phyloP scores from a whole-genome alignment of 164 flowering plant species.

The Santalum album region DNA sequence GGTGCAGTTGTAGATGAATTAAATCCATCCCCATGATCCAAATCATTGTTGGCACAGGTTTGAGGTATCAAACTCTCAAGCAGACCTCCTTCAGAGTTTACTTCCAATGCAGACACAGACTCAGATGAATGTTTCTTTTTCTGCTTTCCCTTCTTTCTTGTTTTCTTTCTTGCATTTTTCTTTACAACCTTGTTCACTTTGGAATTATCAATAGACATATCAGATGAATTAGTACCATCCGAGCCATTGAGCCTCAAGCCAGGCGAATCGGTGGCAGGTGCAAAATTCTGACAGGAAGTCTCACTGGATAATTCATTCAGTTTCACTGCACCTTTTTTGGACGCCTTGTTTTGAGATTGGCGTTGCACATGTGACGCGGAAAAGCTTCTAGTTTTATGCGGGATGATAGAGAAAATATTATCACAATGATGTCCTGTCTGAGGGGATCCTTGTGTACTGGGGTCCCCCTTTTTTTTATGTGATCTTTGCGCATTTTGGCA shows the following conservation, averaged over 20 bases:
- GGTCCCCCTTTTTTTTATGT: too few relatives aligned
- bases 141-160: slow-evolving; percentile 34
- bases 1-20: slow-evolving; percentile 14
- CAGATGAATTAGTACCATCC: slow-evolving; percentile 15
- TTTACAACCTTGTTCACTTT: slow-evolving; percentile 17
- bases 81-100: slow-evolving; percentile 16
- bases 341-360: slow-evolving; percentile 15
- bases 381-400: slow-evolving; percentile 13
- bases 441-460: too few relatives aligned
- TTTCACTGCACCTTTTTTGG: slow-evolving; percentile 12
- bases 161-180: slow-evolving; percentile 28
- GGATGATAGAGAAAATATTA: slow-evolving; percentile 15
- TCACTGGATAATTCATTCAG: slow-evolving; percentile 13
- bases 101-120: slow-evolving; percentile 12
- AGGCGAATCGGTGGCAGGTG: slow-evolving; percentile 14
- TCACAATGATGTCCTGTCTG: slow-evolving; percentile 12
- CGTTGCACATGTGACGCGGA: slow-evolving; percentile 16
- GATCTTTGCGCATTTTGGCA: slow-evolving; percentile 8
- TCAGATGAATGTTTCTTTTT: slow-evolving; percentile 18
- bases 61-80: slow-evolving; percentile 17
- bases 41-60: slow-evolving; percentile 13
- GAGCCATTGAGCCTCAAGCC: slow-evolving; percentile 13
- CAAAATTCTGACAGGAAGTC: slow-evolving; percentile 11
- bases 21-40: slow-evolving; percentile 13
- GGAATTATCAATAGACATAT: slow-evolving; percentile 9